These are phyloP conservation scores for Spizellomyces sp. DNA, from an alignment of 192 early-diverging fungal species.

Conservation along the genomic window DNA sequence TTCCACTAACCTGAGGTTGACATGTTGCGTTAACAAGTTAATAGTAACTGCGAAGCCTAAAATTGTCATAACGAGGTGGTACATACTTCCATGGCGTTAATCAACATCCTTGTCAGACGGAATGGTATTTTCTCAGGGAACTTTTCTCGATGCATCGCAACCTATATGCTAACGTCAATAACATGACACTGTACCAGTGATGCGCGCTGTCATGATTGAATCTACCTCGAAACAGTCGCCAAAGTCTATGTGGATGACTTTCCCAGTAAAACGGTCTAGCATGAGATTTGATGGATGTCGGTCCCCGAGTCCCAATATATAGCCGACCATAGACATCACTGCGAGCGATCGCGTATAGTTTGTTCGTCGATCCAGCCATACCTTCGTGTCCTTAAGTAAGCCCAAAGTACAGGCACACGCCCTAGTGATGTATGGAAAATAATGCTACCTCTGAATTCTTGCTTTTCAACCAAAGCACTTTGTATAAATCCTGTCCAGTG, in stretches of 20 bases:
- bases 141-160: slow-evolving; percentile 94
- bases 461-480: slow-evolving; percentile 92
- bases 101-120: slow-evolving; percentile 95
- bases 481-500: slow-evolving; percentile 88
- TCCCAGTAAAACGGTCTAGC: slow-evolving; percentile 84
- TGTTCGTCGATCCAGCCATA: slow-evolving; percentile 92
- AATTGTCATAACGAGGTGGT: not conserved
- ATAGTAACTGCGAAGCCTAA: not conserved
- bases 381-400: slow-evolving; percentile 28
- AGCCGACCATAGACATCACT: slow-evolving; percentile 98
- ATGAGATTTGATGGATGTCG: slow-evolving; percentile 96
- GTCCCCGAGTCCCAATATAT: slow-evolving; percentile 96
- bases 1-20: slow-evolving; percentile 67
- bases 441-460: slow-evolving; percentile 81
- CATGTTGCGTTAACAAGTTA: not conserved
- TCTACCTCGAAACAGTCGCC: slow-evolving; percentile 94
- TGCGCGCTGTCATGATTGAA: too few relatives aligned
- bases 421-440: too few relatives aligned
- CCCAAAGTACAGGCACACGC: slow-evolving; percentile 1
- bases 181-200: slow-evolving; percentile 4
- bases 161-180: slow-evolving; percentile 43
- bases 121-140: slow-evolving; percentile 99
- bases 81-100: slow-evolving; percentile 92
- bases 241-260: slow-evolving; percentile 97
- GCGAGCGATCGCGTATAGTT: slow-evolving; percentile 95